Evolutionary conservation across 163 green algal genomes (phyloP).

Genomic region (Coccomyxa subellipsoidea): DNA sequence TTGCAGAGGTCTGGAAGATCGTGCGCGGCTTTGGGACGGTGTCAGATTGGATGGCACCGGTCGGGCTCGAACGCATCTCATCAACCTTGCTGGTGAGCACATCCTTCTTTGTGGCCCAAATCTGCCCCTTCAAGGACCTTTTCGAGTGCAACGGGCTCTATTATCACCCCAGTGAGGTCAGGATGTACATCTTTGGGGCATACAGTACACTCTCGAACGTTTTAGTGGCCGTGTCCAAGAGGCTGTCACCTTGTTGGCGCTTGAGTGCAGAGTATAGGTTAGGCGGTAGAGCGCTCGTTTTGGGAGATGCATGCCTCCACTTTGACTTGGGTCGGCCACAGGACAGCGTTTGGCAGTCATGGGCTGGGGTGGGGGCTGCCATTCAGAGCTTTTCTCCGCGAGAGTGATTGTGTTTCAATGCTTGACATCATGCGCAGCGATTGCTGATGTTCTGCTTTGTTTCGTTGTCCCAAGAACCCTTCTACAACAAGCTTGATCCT

Average conservation of each 20-base stretch:
- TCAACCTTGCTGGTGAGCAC: not conserved
- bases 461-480: not conserved
- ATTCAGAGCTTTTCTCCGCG: no score
- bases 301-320: not conserved
- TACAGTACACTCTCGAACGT: not conserved
- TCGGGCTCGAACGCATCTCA: not conserved
- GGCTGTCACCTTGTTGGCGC: not conserved
- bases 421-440: no score
- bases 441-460: no score
- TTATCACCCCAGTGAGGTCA: not conserved
- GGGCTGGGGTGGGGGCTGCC: no score
- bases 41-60: not conserved
- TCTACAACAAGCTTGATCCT: not conserved
- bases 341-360: not conserved
- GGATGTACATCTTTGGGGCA: not conserved
- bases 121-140: no score
- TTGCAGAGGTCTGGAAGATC: not conserved
- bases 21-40: not conserved
- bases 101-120: no score
- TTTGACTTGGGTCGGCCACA: not conserved
- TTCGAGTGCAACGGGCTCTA: no score
- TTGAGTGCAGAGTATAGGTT: no score
- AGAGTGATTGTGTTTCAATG: no score
- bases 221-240: not conserved
- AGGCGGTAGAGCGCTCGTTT: no score